Base-by-base conservation (phyloP, 2,329 filamentous ascomycete species). In the Phaeosphaeria sp. region DNA sequence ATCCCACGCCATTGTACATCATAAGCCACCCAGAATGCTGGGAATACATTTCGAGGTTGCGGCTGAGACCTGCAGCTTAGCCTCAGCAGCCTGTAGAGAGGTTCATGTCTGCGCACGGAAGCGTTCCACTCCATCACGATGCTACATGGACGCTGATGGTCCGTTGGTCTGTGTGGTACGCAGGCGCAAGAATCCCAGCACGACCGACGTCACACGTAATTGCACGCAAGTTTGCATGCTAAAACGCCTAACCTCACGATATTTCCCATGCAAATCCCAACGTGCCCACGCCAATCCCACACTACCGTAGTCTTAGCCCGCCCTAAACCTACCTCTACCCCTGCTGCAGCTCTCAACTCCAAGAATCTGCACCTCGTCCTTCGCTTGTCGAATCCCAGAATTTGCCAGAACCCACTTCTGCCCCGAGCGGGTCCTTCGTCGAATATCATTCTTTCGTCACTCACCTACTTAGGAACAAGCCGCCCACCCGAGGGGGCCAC, bases 401-500 rank as follows among this genome's bases (percentile, higher is more conserved):
- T 60, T 53, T 68, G 60, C 68, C 58, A 68, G 68, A 71, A 69
- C 56, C 68, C 66, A 66, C 66, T 63, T 36, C 60, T 60, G 56
- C 39, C 39, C 61, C 57, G 58, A 59, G 63, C 66, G 63, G 67
- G 60, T 61, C 66, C 59, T 57, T 53, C 58, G 22, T 44, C 58
- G 50, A 68, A 65, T 64, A 71, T 73, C 71, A 72, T 72, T 58
- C 68, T 72, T 67, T 71, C 72, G 69, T 73, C 69, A 72, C 68
- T 58, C 30, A 20, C 47, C n/a, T 27, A 22, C 47, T 20, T 39
- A 20, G 21, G n/a, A 36, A 36, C 30, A 49, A 20, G 42, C 42
- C 42, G 42, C n/a, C 42, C 42, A 21, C 42, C 42, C n/a, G n/a
- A 20, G n/a, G 9, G 42, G 21, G 42, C 42, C 3, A 20, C 42